Base-by-base conservation (phyloP, 768 basidiomycete genomes). In the Mycena floridula region DNA sequence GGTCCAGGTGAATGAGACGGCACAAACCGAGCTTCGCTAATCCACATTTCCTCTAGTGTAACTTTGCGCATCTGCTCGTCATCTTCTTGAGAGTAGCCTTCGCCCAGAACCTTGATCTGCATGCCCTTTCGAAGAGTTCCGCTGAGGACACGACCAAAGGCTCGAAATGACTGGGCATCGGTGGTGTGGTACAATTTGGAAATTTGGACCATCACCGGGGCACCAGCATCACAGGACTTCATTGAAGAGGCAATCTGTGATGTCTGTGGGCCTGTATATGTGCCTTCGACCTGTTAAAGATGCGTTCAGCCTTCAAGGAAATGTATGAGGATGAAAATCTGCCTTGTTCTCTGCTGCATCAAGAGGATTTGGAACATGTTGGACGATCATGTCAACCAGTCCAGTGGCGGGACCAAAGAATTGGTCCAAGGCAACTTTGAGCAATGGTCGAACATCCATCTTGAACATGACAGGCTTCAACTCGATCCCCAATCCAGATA, bases 21-120 rank as follows among this genome's bases (percentile, higher is more conserved):
- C 22, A 35, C 76, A 50, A 50, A 94, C 89, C 95, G 76, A 13
- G 95, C 81, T 71, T 97, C 88, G 58, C 79, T 81, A 46, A 98
- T 80, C 89, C 92, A 90, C 15, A 98, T 69, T 49, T 85, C 85
- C 53, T 97, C 94, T 3, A 96, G 78, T 2, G 70, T 76, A 12
- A 79, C 81, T 49, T 81, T 82, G 61, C 88, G 77, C 92, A 97
- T 95, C 58, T 99, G 96, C 65, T 99, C 96, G 67, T 98, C 95
- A 52, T 99, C 96, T 56, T 97, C 95, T n/a, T 90, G 89, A 12
- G 93, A 95, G 62, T 94, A 99, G 0, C 92, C 92, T 61, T 98
- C 96, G 45, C 96, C 96, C 6, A 99, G 72, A n/a, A 98, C 94
- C 68, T 96, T 97, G 50, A 99, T 73, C 25, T 82, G 72, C 73